A percentile compares a stretch with the other conserved stretches of the same genome.
phyloP scores from a whole-genome alignment of 495 filamentous ascomycete genomes.

The Podospora bellae-mahoneyi region DNA sequence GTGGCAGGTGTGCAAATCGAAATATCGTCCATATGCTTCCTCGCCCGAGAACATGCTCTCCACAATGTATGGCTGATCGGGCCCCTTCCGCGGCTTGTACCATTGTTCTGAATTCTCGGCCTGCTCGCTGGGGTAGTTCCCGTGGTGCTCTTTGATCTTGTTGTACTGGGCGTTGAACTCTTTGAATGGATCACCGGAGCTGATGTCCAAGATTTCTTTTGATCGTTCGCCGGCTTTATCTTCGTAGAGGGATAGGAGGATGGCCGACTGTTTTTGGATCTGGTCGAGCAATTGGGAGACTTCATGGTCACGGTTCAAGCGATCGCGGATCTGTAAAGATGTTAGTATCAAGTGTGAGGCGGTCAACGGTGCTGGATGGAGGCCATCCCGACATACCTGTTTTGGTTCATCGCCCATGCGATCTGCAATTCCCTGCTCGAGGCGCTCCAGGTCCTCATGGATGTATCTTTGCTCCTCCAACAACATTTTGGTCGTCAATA shows the following conservation, averaged over 20 bases:
- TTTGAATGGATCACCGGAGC: constrained; percentile 84
- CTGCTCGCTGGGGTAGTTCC: constrained; percentile 87
- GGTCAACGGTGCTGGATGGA: not conserved
- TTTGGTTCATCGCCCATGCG: constrained; percentile 82
- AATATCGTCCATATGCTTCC: constrained; percentile 83
- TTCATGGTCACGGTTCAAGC: constrained; percentile 85
- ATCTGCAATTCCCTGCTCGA: constrained; percentile 91
- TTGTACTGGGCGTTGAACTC: constrained; percentile 84
- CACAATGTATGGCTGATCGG: constrained; percentile 69
- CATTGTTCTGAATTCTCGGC: constrained; percentile 92
- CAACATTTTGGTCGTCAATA: constrained; percentile 55
- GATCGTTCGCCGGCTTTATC: constrained; percentile 68
- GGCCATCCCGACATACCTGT: constrained; percentile 58
- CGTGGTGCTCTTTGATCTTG: constrained; percentile 80
- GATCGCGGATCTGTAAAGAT: constrained; percentile 68
- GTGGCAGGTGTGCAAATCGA: constrained; percentile 80
- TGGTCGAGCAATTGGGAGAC: constrained; percentile 79
- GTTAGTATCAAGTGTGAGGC: constrained; percentile 28
- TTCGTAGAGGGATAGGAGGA: constrained; percentile 79
- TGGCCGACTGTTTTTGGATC: constrained; percentile 78
- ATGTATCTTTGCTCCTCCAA: constrained; percentile 89
- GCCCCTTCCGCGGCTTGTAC: constrained; percentile 66
- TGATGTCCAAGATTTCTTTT: constrained; percentile 78
- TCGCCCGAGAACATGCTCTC: constrained; percentile 94
- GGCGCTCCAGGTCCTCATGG: constrained; percentile 90